A percentile compares a stretch with the other conserved stretches of the same genome.
Evolutionary conservation across 345 rosid species (phyloP).

Genomic region (Acer campestre): DNA sequence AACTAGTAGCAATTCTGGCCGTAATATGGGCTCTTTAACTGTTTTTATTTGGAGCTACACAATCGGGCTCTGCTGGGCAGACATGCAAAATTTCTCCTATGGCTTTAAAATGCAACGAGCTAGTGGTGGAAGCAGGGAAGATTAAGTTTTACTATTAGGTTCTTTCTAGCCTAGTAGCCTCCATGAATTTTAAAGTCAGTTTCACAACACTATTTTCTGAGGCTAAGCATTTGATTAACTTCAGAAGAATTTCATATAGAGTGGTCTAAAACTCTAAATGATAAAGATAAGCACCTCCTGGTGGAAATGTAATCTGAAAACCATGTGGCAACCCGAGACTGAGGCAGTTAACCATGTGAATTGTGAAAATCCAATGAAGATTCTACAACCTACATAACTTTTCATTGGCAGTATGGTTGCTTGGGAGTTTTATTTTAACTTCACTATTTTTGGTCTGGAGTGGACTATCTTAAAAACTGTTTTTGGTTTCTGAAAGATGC

Average conservation of each 20-base stretch:
- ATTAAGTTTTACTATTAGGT: neutral
- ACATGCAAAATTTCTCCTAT: neutral
- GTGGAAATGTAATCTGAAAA: neutral
- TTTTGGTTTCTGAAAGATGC: too few relatives aligned
- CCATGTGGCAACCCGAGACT: neutral
- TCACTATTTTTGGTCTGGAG: too few relatives aligned
- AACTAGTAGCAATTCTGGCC: neutral
- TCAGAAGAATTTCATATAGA: neutral
- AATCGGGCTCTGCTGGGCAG: neutral
- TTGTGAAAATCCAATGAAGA: too few relatives aligned
- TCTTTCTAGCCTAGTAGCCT: neutral
- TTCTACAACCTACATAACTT: too few relatives aligned
- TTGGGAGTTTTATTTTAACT: too few relatives aligned
- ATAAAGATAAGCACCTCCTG: neutral
- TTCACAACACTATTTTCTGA: neutral
- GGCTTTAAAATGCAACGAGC: neutral
- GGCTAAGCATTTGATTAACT: neutral
- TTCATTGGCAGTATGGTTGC: too few relatives aligned
- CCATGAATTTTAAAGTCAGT: neutral
- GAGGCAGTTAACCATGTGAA: neutral
- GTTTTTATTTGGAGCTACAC: too few relatives aligned
- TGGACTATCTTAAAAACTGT: too few relatives aligned
- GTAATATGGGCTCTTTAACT: too few relatives aligned
- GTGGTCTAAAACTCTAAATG: too few relatives aligned
- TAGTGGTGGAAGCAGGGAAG: neutral